phyloP scores from a whole-genome alignment of 2,329 filamentous ascomycete genomes.

The Pyricularia sp. region DNA sequence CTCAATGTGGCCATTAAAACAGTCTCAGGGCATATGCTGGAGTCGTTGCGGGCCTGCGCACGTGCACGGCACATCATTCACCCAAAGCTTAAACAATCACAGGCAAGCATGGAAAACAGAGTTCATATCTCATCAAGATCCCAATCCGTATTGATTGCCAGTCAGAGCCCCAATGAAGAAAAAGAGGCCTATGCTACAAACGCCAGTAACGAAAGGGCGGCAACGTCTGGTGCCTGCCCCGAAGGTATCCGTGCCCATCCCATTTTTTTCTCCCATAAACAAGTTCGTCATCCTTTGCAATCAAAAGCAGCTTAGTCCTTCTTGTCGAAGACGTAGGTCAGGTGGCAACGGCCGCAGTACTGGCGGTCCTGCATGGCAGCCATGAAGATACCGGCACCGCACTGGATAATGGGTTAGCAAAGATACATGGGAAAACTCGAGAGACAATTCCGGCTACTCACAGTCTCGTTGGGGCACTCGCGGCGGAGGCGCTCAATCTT shows the following conservation, averaged over 20 bases:
- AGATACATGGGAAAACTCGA: not conserved
- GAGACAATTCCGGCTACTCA: constrained; percentile 29
- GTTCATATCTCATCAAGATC: constrained; percentile 1
- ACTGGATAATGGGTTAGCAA: constrained; percentile 38
- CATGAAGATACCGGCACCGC: constrained; percentile 99
- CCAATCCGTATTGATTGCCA: constrained; percentile 4
- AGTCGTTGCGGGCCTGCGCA: not conserved
- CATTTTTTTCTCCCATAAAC: constrained; percentile 8
- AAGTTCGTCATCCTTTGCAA: constrained; percentile 1
- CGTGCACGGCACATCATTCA: not conserved
- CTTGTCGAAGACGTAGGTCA: constrained; percentile 64
- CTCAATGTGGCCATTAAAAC: too few species aligned
- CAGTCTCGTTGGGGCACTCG: constrained; percentile 87
- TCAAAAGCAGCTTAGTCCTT: constrained; percentile 26
- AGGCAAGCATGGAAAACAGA: not conserved
- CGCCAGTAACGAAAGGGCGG: constrained; percentile 18
- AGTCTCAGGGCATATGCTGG: too few species aligned
- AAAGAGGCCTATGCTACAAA: constrained; percentile 19
- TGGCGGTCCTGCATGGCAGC: constrained; percentile 99
- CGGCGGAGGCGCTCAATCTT: constrained; percentile 99
- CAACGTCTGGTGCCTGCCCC: constrained; percentile 12
- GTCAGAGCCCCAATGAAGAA: constrained; percentile 5
- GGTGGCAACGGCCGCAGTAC: constrained; percentile 73
- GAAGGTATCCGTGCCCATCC: constrained; percentile 6
- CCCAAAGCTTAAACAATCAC: not conserved